phyloP scores from a whole-genome alignment of 1,284 basidiomycete species.

The Cutaneotrichosporon cavernicola region DNA sequence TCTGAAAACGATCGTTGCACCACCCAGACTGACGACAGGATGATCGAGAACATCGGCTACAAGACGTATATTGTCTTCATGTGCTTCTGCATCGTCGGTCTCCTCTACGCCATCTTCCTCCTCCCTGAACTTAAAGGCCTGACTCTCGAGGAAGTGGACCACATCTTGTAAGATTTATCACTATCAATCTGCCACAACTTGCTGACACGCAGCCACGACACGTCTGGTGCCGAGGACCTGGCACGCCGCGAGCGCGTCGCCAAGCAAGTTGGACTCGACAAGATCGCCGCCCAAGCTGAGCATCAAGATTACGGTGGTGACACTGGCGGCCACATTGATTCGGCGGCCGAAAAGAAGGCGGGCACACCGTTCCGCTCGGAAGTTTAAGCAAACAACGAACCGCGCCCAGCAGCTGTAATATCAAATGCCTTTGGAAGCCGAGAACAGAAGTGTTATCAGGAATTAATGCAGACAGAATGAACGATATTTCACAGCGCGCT shows the following conservation, averaged over 20 bases:
- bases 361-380: not conserved
- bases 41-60: conserved; percentile 46
- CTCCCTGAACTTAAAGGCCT: conserved; percentile 47
- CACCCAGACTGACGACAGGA: conserved; percentile 32
- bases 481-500: not conserved
- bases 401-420: not conserved
- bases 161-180: conserved; percentile 30
- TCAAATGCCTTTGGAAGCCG: not conserved
- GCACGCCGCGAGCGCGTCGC: conserved; percentile 46
- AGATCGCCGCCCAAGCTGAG: conserved; percentile 41
- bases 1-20: no score
- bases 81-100: conserved; percentile 48
- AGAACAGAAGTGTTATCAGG: not conserved
- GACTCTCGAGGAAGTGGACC: conserved; percentile 47
- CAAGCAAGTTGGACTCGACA: conserved; percentile 51
- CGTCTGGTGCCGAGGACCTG: conserved; percentile 45
- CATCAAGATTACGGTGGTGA: conserved; percentile 36
- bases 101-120: conserved; percentile 44
- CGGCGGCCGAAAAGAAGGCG: not conserved
- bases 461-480: not conserved
- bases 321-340: not conserved
- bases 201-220: conserved; percentile 29
- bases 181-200: not conserved
- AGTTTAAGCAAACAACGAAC: not conserved
- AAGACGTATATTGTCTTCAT: conserved; percentile 52